Base-by-base conservation (phyloP, 192 early-diverging fungal species). In the Backusella australiensis region DNA sequence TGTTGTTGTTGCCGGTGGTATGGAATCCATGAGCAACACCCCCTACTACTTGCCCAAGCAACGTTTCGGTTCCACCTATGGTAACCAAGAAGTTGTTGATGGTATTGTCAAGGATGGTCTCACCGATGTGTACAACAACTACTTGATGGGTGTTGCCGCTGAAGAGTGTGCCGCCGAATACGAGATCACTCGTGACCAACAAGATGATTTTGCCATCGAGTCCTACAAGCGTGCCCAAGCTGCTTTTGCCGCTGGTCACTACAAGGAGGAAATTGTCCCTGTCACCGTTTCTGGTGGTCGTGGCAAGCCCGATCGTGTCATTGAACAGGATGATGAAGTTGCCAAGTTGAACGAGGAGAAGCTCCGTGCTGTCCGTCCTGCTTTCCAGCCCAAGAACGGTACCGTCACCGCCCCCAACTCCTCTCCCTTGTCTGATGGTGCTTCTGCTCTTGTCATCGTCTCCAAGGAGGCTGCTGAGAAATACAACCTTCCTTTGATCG, bases 321-420 rank as follows among this genome's bases (percentile, higher is more conserved):
- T 94, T 49, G 80, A 75, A n/a, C 72, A 80, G 29, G 93, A 94
- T 80, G 93, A 94, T 67, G 93, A 93, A 72, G 78, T 86, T 29
- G 75, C 85, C 11, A 93, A 93, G 85, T 85, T 93, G 74, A 96
- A 97, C 77, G 84, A 88, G 46, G 92, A 92, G 46, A 99, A 99
- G 86, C 86, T 99, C 44, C 90, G 94, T 76, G 88, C 92, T 66
- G 89, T 98, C 79, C 93, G 93, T 74, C 94, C 96, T 17, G 94
- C 94, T 23, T 99, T 99, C 88, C 86, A 91, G 66, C 76, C 91
- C 68, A 90, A 87, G 63, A 89, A 89, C 26, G 97, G 97, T 72
- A 94, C 96, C 4, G 96, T 99, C 49, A 99, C 97, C 53, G 96
- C 97, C 9, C 90, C 92, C 74, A 95, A 95, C 82, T 91, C 94